Percentiles rank a stretch among this genome's conserved stretches.
These are phyloP conservation scores for Claviceps sp. DNA, from an alignment of 2,329 filamentous ascomycete species.

Conservation along the genomic window DNA sequence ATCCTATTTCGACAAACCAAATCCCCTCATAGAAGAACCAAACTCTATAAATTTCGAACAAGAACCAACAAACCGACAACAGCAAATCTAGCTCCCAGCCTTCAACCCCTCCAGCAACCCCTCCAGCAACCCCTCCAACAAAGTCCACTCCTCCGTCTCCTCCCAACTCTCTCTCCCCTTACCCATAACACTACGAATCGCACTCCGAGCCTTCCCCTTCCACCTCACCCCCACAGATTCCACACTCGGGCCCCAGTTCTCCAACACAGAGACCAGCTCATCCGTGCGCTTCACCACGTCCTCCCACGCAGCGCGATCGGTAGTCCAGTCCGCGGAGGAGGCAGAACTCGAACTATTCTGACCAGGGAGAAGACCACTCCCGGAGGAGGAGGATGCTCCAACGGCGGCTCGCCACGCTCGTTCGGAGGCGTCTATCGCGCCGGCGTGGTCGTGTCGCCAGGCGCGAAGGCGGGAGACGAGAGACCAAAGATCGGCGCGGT, in stretches of 20 bases:
- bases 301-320: constrained; percentile 52
- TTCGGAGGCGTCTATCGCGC: constrained; percentile 72
- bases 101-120: constrained; percentile 36
- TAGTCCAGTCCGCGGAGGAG: constrained; percentile 24
- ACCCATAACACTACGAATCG: constrained; percentile 70
- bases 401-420: constrained; percentile 73
- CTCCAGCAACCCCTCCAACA: constrained; percentile 41
- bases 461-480: constrained; percentile 57
- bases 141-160: constrained; percentile 54
- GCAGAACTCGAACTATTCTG: constrained; percentile 4
- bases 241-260: constrained; percentile 57
- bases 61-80: not conserved
- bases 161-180: constrained; percentile 76
- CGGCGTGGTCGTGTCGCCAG: constrained; percentile 57
- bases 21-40: not conserved
- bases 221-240: constrained; percentile 64
- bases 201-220: constrained; percentile 79
- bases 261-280: constrained; percentile 68
- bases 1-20: no score
- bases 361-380: constrained; percentile 30
- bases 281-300: constrained; percentile 66
- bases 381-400: constrained; percentile 36
- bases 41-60: not conserved
- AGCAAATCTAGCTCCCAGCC: constrained; percentile 7
- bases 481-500: constrained; percentile 62